Percentiles rank a stretch among this genome's conserved stretches.
Conservation (phyloP, 371 early-diverging fungal species). For the Basidiobolus meristosporus region DNA sequence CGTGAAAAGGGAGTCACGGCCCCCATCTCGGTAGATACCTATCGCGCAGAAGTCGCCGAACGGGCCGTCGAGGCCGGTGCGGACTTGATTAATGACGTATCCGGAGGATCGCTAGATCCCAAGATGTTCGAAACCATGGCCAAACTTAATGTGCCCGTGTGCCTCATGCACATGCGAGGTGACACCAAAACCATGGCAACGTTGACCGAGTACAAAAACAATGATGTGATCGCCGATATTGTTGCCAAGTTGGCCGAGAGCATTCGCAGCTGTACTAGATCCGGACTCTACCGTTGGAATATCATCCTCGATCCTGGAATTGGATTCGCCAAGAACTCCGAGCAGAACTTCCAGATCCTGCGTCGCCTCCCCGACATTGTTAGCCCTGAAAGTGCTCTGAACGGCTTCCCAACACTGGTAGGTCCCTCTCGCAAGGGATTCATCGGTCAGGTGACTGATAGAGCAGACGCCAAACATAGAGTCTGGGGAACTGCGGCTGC, state of each 20-base stretch:
- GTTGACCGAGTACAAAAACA: slow-evolving; percentile 44
- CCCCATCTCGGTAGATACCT: slow-evolving; percentile 90
- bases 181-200: slow-evolving; percentile 73
- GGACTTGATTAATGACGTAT: slow-evolving; percentile 84
- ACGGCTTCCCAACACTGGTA: slow-evolving; percentile 64
- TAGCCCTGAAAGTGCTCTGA: slow-evolving; percentile 14
- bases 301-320: slow-evolving; percentile 92
- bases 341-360: slow-evolving; percentile 73
- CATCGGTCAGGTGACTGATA: slow-evolving; percentile 53
- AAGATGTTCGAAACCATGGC: slow-evolving; percentile 66
- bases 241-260: slow-evolving; percentile 34
- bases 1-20: slow-evolving; percentile 29
- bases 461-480: slow-evolving; percentile 49
- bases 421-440: slow-evolving; percentile 79
- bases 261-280: slow-evolving; percentile 42
- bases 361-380: slow-evolving; percentile 44
- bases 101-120: slow-evolving; percentile 71
- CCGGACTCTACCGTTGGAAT: slow-evolving; percentile 87
- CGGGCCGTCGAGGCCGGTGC: slow-evolving; percentile 75
- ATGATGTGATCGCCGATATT: slow-evolving; percentile 57
- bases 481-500: slow-evolving; percentile 91
- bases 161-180: slow-evolving; percentile 95
- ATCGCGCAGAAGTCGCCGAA: slow-evolving; percentile 61
- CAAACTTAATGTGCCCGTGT: slow-evolving; percentile 60
- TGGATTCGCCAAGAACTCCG: slow-evolving; percentile 84